These are phyloP conservation scores for Psidium guajava DNA, from an alignment of 345 rosid genomes.

Conservation along the genomic window DNA sequence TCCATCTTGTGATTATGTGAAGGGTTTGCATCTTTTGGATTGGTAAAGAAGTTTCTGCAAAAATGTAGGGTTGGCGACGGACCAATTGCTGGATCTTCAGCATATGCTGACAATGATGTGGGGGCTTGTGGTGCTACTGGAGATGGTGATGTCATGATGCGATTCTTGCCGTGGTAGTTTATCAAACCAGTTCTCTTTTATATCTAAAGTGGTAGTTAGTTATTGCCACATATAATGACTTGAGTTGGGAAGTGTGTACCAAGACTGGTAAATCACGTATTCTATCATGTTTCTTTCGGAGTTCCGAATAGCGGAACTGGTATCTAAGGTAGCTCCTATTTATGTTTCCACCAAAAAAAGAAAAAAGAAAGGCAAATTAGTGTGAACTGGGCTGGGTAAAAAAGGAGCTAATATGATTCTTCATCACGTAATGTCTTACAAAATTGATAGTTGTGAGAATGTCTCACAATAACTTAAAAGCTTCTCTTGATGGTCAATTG, in stretches of 20 bases:
- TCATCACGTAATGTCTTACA: neutral
- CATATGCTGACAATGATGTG: constrained; percentile 70
- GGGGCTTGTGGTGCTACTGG: constrained; percentile 99
- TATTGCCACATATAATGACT: neutral
- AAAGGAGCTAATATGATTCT: neutral
- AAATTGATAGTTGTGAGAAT: neutral
- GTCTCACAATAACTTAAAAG: neutral
- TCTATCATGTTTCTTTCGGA: neutral
- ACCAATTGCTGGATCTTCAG: constrained; percentile 83
- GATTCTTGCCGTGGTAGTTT: constrained; percentile 86
- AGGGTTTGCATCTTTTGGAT: neutral
- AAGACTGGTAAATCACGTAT: neutral
- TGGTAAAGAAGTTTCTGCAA: constrained; percentile 1
- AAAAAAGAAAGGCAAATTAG: neutral
- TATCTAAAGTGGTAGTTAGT: neutral
- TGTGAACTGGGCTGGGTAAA: neutral
- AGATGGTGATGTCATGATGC: constrained; percentile 97
- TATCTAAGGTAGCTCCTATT: neutral
- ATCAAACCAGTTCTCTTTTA: neutral
- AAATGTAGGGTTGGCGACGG: constrained; percentile 85
- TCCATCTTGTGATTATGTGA: neutral
- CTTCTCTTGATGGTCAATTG: neutral
- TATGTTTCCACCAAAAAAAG: too few relatives aligned
- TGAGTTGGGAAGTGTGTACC: neutral
- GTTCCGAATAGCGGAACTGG: too few relatives aligned